Evolutionary conservation across 768 basidiomycete species (phyloP).

Genomic region (Tricholoma furcatifolium): DNA sequence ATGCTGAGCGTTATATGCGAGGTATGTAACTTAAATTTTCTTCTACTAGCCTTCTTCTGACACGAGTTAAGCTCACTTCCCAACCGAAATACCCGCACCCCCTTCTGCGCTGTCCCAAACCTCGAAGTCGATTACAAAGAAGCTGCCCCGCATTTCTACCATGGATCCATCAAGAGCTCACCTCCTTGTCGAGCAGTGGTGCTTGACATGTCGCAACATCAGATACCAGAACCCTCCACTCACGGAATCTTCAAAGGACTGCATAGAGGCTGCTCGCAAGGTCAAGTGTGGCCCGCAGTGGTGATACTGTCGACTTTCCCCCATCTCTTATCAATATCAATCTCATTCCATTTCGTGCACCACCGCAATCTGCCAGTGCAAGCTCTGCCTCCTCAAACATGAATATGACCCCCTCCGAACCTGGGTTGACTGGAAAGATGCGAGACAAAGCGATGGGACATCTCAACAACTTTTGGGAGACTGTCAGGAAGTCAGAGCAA

Average conservation of each 20-base stretch:
- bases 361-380: neutral
- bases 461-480: neutral
- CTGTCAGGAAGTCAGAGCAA: neutral
- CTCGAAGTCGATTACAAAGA: neutral
- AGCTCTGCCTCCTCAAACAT: neutral
- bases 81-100: neutral
- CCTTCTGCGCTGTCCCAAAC: neutral
- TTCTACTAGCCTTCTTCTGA: neutral
- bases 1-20: constrained; percentile 1
- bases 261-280: no score
- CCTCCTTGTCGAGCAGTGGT: neutral
- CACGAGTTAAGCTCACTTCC: neutral
- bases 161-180: neutral
- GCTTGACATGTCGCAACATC: neutral
- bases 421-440: neutral
- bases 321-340: neutral
- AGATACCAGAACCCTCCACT: neutral
- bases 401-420: neutral
- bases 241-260: no score
- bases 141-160: neutral
- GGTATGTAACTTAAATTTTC: neutral
- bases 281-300: neutral
- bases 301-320: neutral
- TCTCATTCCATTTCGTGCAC: neutral
- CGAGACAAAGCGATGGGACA: neutral